These are phyloP conservation scores for Trichophyton benhamiae DNA, from an alignment of 2,329 filamentous ascomycete species.

Conservation along the genomic window DNA sequence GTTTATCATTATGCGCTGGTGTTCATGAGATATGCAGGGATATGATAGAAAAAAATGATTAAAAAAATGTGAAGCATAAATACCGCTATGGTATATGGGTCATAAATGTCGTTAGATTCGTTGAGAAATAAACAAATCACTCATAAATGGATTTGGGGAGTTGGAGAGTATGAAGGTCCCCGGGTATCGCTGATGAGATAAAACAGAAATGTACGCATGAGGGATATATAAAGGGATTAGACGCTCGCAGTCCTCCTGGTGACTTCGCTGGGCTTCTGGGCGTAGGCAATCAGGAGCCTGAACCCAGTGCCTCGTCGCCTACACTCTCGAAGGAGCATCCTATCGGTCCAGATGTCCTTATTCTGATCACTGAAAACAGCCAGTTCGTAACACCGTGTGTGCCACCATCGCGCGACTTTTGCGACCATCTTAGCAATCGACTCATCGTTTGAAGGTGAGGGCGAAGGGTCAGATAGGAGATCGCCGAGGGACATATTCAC, in stretches of 20 bases:
- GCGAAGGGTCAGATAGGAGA: conserved; percentile 59
- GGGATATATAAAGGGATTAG: conserved; percentile 13
- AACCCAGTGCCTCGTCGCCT: conserved; percentile 77
- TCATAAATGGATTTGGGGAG: not conserved
- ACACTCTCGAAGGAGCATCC: conserved; percentile 65
- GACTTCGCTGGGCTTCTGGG: conserved; percentile 55
- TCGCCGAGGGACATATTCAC: conserved; percentile 47
- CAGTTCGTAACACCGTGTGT: conserved; percentile 78
- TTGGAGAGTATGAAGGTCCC: not conserved
- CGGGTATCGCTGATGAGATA: not conserved
- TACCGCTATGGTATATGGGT: not conserved
- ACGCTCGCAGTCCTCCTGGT: conserved; percentile 35
- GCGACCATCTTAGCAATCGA: conserved; percentile 87
- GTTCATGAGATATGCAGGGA: not conserved
- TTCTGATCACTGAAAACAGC: conserved; percentile 41
- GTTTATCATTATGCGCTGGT: not conserved
- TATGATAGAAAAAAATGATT: not conserved
- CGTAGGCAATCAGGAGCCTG: conserved; percentile 82
- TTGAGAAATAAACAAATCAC: not conserved
- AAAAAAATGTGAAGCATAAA: not conserved
- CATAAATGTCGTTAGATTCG: conserved; percentile 3
- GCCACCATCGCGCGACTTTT: conserved; percentile 92
- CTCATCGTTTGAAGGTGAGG: conserved; percentile 60
- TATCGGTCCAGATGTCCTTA: conserved; percentile 63
- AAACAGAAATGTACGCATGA: not conserved